A percentile compares a stretch with the other conserved stretches of the same genome.
phyloP scores from a whole-genome alignment of 2,329 filamentous ascomycete genomes.

The Pseudogymnoascus sp. region DNA sequence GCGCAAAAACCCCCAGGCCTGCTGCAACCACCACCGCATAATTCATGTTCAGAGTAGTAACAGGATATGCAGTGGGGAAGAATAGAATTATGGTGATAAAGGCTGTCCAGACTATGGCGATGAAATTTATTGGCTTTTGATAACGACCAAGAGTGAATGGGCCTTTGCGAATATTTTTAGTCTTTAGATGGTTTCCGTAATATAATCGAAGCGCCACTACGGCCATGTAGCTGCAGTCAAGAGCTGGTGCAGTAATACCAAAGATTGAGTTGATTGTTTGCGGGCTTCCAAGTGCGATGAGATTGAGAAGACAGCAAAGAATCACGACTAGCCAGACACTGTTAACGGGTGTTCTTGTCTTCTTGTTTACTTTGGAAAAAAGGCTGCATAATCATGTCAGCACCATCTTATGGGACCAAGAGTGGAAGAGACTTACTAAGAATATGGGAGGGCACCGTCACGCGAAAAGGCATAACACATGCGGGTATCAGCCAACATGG shows the following conservation, averaged over 20 bases:
- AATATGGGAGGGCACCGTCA: slow-evolving; percentile 43
- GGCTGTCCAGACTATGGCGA: slow-evolving; percentile 44
- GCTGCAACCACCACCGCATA: too few relatives aligned
- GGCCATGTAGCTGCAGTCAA: slow-evolving; percentile 26
- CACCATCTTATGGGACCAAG: slow-evolving; percentile 27
- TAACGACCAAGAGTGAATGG: slow-evolving; percentile 44
- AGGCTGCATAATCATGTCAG: slow-evolving; percentile 20
- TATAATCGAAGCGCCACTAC: too few relatives aligned
- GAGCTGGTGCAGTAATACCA: slow-evolving; percentile 42
- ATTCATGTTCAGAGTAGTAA: slow-evolving; percentile 26
- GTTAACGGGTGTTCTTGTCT: slow-evolving; percentile 44
- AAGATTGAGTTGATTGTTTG: slow-evolving; percentile 46
- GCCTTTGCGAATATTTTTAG: slow-evolving; percentile 31
- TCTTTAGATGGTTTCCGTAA: too few relatives aligned
- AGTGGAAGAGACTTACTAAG: slow-evolving; percentile 16
- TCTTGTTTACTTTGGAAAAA: slow-evolving; percentile 43
- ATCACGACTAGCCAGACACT: slow-evolving; percentile 51
- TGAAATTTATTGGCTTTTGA: slow-evolving; percentile 38
- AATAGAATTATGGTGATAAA: slow-evolving; percentile 49
- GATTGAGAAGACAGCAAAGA: slow-evolving; percentile 49
- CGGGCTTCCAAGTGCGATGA: slow-evolving; percentile 50
- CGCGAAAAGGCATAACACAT: slow-evolving; percentile 50
- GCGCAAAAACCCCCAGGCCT: too few relatives aligned
- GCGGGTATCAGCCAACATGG: slow-evolving; percentile 51
- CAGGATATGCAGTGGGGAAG: slow-evolving; percentile 42